A percentile compares a stretch with the other conserved stretches of the same genome.
These are phyloP conservation scores for Ophiostoma sp. DNA, from an alignment of 2,329 filamentous ascomycete species.

Conservation along the genomic window DNA sequence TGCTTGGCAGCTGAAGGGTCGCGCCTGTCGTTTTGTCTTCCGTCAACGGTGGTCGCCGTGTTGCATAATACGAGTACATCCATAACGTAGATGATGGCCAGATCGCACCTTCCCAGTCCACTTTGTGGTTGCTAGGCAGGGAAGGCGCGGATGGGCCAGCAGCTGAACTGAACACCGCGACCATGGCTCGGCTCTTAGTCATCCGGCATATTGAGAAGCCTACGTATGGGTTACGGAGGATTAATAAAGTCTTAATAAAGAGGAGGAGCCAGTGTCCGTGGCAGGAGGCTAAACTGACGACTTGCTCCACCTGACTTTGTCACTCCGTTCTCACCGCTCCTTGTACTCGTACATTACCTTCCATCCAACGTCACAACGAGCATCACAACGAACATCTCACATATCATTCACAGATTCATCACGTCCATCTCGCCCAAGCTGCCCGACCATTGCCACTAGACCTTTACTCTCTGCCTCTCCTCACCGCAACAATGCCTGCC, in stretches of 20 bases:
- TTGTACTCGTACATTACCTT: not conserved
- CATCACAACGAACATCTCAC: not conserved
- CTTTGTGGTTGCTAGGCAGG: not conserved
- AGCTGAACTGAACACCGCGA: not conserved
- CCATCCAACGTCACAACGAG: not conserved
- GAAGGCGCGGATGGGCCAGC: not conserved
- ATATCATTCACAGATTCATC: not conserved
- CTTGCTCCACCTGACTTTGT: not conserved
- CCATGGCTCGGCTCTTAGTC: not conserved
- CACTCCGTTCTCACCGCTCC: not conserved
- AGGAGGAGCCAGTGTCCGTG: too few species aligned
- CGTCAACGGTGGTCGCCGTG: not conserved
- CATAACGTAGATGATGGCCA: not conserved
- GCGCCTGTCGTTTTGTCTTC: not conserved
- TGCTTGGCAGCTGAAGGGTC: not conserved
- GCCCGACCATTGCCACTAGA: too few species aligned
- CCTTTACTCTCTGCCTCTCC: not conserved
- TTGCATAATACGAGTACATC: not conserved
- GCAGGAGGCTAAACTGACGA: not conserved
- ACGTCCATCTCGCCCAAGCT: too few species aligned
- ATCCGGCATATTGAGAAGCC: not conserved
- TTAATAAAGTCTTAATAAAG: too few species aligned
- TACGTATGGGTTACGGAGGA: too few species aligned
- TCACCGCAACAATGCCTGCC: conserved; percentile 3
- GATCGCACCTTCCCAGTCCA: not conserved